Base-by-base conservation (phyloP, 768 basidiomycete genomes). In the Russula abietina region DNA sequence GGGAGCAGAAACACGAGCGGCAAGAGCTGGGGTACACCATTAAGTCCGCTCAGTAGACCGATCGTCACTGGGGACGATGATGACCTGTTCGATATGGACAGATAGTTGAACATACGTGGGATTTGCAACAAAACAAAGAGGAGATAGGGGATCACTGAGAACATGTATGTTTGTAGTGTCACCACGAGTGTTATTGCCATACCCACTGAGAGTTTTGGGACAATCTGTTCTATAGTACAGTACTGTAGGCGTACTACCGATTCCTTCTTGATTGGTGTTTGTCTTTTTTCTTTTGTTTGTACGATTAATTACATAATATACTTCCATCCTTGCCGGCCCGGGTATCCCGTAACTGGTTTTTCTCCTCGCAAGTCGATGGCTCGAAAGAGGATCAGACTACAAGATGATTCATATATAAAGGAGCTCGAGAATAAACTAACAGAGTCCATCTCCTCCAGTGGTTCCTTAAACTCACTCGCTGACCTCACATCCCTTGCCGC, bases 381-480 rank as follows among this genome's bases (percentile, higher is more conserved):
- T 19, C 65, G 69, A 22, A 73, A 71, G 62, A 72, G 70, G 63
- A 68, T 71, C 49, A 74, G 71, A 59, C 28, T 59, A 24, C 49
- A 68, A 43, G 67, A 67, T 33, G 59, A 63, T 4, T 41, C 55
- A 5, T 30, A 65, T 7, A 73, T 84, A 52, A 77, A 81, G 67
- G 62, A 65, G 12, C 75, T 90, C 14, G 89, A 92, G 71, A 70
- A 76, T 30, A 74, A 76, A 49, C 74, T 94, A 22, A 83, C 79
- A 0, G 61, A 74, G 1, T 83, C 89, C 0, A 75, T 86, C 4
- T 70, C 79, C 9, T 69, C 75, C 7, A 81, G 85, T 65, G 67
- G 76, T 16, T 90, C 92, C 22, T 78, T 97, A 48, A 98, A 97
- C 70, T 76, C 81, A 32, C 73, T 97, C 24, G 83, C 86, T 14